Evolutionary conservation across 352 stramenopile species (phyloP), one percentile per base, ranked within the genome.

Genomic region (Globisporangium spinosum): DNA sequence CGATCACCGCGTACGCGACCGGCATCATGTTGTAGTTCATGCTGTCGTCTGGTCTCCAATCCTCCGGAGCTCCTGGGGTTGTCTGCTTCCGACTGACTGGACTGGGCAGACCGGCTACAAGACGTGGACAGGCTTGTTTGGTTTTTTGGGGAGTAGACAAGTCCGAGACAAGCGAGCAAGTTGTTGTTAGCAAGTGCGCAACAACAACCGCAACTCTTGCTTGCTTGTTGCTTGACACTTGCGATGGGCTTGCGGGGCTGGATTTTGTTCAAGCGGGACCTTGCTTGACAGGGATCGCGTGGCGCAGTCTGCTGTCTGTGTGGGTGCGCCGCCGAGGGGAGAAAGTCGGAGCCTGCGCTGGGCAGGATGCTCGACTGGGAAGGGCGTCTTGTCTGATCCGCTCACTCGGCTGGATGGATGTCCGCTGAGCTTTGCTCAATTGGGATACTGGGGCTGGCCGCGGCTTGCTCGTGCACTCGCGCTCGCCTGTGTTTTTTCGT

Each of bases 11-110:
- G 62, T 61, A 65, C 35, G 68, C 51, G 20, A 35, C 45, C 17
- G 62, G 62, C 45, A 59, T 59, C 25, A 69, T 32, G 62, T 70
- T 55, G 67, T 58, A 22, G 53, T 68, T 62, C 59, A 67, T 64
- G 15, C 15, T 49, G 15, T 9, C 8, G 23, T 22, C 38, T 12
- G 38, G 38, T 45, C 5, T 20, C 38, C 17, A 45, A 45, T 45
- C 12, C 12, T 45, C 38, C 38, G 38, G 38, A 17, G 53, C 29
- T 61, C 20, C 17, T 43, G 29, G 29, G 20, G 17, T 17, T 27
- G 17, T 17, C 20, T 23, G 49, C 20, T n/a, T 12, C 49, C 22
- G 43, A 23, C 49, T 51, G 43, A 23, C 43, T 51, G 15, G 43
- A 51, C 43, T 22, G 43, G 43, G 15, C 22, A 17, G 43, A 51